These are phyloP conservation scores for Moesziomyces parantarcticus DNA, from an alignment of 1,284 basidiomycete genomes.

Conservation along the genomic window DNA sequence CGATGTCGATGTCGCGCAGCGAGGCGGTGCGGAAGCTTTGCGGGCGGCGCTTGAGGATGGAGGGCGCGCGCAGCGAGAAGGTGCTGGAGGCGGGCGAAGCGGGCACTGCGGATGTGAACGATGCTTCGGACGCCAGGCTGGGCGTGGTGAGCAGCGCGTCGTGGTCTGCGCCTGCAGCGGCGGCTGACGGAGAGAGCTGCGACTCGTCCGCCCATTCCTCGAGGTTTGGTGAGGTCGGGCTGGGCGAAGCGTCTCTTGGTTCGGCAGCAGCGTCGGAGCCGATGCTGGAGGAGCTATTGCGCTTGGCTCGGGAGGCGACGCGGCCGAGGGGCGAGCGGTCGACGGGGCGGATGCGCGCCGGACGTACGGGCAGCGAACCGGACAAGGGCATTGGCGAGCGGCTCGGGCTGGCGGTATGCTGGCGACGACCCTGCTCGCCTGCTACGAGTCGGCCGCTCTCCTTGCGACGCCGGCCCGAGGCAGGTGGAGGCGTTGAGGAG, in stretches of 20 bases:
- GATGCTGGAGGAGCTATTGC: conserved; percentile 25
- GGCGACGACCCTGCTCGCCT: conserved; percentile 5
- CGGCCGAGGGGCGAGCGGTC: conserved; percentile 21
- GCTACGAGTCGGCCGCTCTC: conserved; percentile 17
- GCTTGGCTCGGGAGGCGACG: conserved; percentile 13
- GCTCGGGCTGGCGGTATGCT: conserved; percentile 34
- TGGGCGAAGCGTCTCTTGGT: background rate
- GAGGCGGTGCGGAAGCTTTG: conserved; percentile 48
- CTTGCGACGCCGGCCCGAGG: conserved; percentile 9
- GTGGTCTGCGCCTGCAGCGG: background rate
- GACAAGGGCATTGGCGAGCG: conserved; percentile 11
- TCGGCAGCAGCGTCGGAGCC: conserved; percentile 3
- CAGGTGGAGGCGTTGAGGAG: conserved; percentile 5
- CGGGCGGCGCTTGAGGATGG: conserved; percentile 56
- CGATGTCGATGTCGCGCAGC: conserved; percentile 34
- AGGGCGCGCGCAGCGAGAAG: conserved; percentile 34
- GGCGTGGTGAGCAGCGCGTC: conserved; percentile 11
- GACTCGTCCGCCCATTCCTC: conserved; percentile 15
- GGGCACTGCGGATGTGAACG: conserved; percentile 14
- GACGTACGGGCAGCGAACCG: conserved; percentile 3
- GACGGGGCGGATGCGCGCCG: conserved; percentile 18
- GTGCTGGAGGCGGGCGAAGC: conserved; percentile 34
- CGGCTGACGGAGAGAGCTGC: background rate
- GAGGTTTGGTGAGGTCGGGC: background rate
- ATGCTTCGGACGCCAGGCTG: conserved; percentile 25